These are phyloP conservation scores for Fusarium liriodendri DNA, from an alignment of 2,329 filamentous ascomycete genomes.

Conservation along the genomic window DNA sequence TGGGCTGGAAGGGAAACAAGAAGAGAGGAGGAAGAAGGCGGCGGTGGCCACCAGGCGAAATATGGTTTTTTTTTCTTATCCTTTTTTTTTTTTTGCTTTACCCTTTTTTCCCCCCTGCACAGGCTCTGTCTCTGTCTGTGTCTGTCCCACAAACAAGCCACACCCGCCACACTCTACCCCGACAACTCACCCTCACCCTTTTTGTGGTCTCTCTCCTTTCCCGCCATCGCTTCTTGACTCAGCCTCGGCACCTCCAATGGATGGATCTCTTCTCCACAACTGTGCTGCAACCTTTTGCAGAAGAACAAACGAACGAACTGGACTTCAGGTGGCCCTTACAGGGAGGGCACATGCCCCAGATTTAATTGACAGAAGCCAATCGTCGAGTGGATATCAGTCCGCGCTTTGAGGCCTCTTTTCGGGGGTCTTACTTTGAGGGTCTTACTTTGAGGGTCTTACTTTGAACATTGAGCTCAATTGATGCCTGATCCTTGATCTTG, in stretches of 20 bases:
- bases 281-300: background rate
- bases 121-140: background rate
- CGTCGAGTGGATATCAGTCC: background rate
- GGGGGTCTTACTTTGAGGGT: background rate
- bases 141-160: slow-evolving; percentile 18
- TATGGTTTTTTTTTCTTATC: slow-evolving; percentile 40
- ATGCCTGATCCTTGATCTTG: slow-evolving; percentile 27
- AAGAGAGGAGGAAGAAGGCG: slow-evolving; percentile 35
- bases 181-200: background rate
- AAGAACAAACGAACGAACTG: background rate
- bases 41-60: slow-evolving; percentile 33
- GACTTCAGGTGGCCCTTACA: background rate
- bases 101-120: slow-evolving; percentile 19
- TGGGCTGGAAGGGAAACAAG: slow-evolving; percentile 45
- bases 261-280: slow-evolving; percentile 14
- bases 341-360: background rate
- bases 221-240: slow-evolving; percentile 24
- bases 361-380: slow-evolving; percentile 20
- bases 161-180: slow-evolving; percentile 16
- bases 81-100: slow-evolving; percentile 28
- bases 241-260: slow-evolving; percentile 10
- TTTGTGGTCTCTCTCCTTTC: background rate
- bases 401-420: slow-evolving; percentile 6
- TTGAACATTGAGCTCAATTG: slow-evolving; percentile 6
- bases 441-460: background rate